These are phyloP conservation scores for Effrenium voratum DNA, from an alignment of 73 alveolate species.

Conservation along the genomic window DNA sequence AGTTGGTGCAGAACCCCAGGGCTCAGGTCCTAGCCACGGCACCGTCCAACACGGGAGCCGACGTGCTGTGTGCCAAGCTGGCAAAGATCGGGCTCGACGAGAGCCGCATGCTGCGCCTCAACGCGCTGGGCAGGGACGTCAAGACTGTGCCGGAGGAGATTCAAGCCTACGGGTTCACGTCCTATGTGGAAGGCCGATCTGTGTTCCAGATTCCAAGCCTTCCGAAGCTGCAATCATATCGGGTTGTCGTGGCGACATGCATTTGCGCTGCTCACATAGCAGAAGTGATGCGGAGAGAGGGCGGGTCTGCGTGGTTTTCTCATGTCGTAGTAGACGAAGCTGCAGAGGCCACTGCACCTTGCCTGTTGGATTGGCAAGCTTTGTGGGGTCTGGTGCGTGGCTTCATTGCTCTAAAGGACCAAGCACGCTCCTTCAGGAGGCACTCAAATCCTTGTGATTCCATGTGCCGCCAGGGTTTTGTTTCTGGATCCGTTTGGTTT, in stretches of 20 bases:
- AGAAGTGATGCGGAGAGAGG: background rate
- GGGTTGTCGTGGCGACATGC: conserved; percentile 72
- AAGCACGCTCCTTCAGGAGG: too few relatives aligned
- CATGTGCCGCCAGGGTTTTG: too few relatives aligned
- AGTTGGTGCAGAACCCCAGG: conserved; percentile 29
- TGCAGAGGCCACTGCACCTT: conserved; percentile 41
- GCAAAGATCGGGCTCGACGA: conserved; percentile 67
- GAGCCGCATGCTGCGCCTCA: conserved; percentile 87
- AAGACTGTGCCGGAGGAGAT: conserved; percentile 75
- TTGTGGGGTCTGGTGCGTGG: background rate
- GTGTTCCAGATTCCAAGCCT: conserved; percentile 24
- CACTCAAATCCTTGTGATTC: too few relatives aligned
- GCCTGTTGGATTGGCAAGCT: background rate
- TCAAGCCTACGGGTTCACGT: conserved; percentile 11
- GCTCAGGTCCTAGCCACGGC: conserved; percentile 62
- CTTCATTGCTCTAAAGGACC: background rate
- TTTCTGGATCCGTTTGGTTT: too few relatives aligned
- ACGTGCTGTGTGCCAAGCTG: conserved; percentile 64
- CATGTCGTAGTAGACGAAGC: conserved; percentile 80
- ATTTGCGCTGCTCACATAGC: conserved; percentile 89
- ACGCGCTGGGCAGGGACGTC: conserved; percentile 63
- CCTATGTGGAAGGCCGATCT: conserved; percentile 1
- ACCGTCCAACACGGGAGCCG: conserved; percentile 89
- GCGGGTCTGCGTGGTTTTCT: conserved; percentile 49
- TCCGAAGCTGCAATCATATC: conserved; percentile 18